A percentile compares a stretch with the other conserved stretches of the same genome.
phyloP scores from a whole-genome alignment of 805 yeast species.

The Maudiozyma turicensis region DNA sequence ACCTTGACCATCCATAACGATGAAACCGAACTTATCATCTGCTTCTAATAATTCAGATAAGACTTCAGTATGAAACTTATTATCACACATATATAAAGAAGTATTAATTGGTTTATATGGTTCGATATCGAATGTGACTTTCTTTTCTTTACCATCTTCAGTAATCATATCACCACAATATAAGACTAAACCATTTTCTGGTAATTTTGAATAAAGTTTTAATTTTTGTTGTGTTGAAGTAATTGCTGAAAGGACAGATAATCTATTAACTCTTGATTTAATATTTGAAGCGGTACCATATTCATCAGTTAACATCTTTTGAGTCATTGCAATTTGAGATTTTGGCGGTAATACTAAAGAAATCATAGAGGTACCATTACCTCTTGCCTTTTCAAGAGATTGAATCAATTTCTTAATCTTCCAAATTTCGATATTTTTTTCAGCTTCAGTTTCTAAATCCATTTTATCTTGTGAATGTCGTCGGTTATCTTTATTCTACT shows the following conservation, averaged over 20 bases:
- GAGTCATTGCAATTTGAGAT: slow-evolving; percentile 81
- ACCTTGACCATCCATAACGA: slow-evolving; percentile 99
- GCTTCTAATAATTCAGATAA: slow-evolving; percentile 86
- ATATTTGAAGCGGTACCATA: slow-evolving; percentile 98
- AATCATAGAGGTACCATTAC: slow-evolving; percentile 99
- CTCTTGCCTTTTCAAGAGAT: slow-evolving; percentile 82
- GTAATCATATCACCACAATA: slow-evolving; percentile 98
- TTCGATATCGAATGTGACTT: slow-evolving; percentile 92
- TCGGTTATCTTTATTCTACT: not conserved
- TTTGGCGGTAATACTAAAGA: slow-evolving; percentile 92
- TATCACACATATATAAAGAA: slow-evolving; percentile 91
- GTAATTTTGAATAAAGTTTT: slow-evolving; percentile 80
- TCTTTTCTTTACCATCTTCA: slow-evolving; percentile 95
- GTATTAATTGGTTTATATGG: slow-evolving; percentile 99
- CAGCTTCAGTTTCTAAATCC: slow-evolving; percentile 59
- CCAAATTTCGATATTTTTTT: slow-evolving; percentile 97
- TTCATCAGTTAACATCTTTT: slow-evolving; percentile 93
- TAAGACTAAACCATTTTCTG: slow-evolving; percentile 88
- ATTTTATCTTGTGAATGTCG: not conserved
- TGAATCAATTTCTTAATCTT: slow-evolving; percentile 92
- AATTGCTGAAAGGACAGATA: slow-evolving; percentile 91
- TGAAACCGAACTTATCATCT: slow-evolving; percentile 95
- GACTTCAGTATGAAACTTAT: slow-evolving; percentile 97
- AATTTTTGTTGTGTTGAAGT: slow-evolving; percentile 96
- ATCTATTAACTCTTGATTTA: slow-evolving; percentile 93